Percentiles rank a stretch among this genome's conserved stretches.
phyloP scores from a whole-genome alignment of 495 filamentous ascomycete species.

The Ramalina peruviana region DNA sequence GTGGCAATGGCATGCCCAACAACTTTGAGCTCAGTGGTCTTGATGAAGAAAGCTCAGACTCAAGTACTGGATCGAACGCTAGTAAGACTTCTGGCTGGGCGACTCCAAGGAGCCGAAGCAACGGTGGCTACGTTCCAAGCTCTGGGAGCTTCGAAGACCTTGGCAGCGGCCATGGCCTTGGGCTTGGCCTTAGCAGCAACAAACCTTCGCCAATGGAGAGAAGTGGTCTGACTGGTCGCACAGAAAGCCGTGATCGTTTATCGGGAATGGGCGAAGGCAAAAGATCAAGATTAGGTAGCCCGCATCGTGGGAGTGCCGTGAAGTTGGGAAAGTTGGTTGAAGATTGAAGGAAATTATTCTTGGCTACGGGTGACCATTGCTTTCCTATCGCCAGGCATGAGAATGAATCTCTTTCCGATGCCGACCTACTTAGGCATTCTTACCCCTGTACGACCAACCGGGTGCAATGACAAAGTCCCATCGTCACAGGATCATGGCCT shows the following conservation, averaged over 20 bases:
- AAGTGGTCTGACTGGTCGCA: conserved; percentile 10
- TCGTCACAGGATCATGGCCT: too few relatives aligned
- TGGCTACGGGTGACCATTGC: too few relatives aligned
- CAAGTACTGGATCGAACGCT: conserved; percentile 34
- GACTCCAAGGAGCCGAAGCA: conserved; percentile 26
- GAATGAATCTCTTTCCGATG: too few relatives aligned
- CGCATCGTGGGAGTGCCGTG: not conserved
- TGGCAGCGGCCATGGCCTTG: conserved; percentile 10
- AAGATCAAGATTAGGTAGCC: not conserved
- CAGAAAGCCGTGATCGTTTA: conserved; percentile 5
- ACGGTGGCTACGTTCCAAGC: not conserved
- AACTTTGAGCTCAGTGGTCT: conserved; percentile 9
- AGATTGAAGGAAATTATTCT: not conserved
- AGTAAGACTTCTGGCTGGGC: conserved; percentile 47
- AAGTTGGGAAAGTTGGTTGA: not conserved
- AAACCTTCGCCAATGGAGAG: conserved; percentile 8
- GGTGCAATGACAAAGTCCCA: too few relatives aligned
- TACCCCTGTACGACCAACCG: too few relatives aligned
- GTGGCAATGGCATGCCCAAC: not conserved
- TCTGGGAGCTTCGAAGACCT: conserved; percentile 26
- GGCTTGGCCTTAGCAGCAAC: conserved; percentile 9
- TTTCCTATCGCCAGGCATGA: too few relatives aligned
- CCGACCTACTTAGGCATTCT: too few relatives aligned
- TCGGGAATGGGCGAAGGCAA: not conserved
- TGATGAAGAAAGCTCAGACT: conserved; percentile 29